Evolutionary conservation across 805 yeast species (phyloP), one percentile per base, ranked within the genome.

Genomic region (Kuraishia cidri): DNA sequence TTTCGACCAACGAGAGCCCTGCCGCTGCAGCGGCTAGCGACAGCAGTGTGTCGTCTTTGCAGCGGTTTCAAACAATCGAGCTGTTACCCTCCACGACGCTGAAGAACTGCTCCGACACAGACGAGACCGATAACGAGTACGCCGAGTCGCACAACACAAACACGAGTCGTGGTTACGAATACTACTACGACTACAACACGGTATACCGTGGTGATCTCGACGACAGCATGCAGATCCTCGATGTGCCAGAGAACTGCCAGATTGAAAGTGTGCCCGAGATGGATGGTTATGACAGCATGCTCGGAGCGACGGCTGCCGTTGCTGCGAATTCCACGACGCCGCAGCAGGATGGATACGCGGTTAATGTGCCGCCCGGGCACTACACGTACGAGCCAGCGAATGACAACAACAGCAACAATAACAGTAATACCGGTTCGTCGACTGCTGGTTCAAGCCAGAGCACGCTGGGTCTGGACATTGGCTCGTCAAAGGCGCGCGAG

Each of bases 31-130:
- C n/a, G 30, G 28, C 17, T 6, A 13, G 28, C 6, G 30, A 21
- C 7, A 20, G 25, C 14, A 14, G 26, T 14, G 13, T 6, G 11
- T 12, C 29, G 5, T 7, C 21, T 5, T 17, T 19, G 3, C 12
- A 17, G 12, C 16, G 18, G 12, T 17, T 22, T 33, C 56, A 47
- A 27, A 56, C 38, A 45, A 71, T 28, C 81, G 85, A 8, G 87
- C 88, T 41, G 86, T 85, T 90, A 33, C 97, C 97, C 3, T 78
- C 96, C 2, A 87, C 97, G 0, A 76, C 85, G 0, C 68, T 90
- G 35, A 87, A 88, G 50, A 84, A 85, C 6, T 73, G 82, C 4
- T 62, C 70, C 6, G 77, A 71, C 33, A 78, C 72, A 37, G 80
- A 75, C 37, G 79, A 72, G 30, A 79, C 72, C 36, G 63, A 43